Conservation (phyloP, 495 filamentous ascomycete genomes). For the Penicillium waksmanii region DNA sequence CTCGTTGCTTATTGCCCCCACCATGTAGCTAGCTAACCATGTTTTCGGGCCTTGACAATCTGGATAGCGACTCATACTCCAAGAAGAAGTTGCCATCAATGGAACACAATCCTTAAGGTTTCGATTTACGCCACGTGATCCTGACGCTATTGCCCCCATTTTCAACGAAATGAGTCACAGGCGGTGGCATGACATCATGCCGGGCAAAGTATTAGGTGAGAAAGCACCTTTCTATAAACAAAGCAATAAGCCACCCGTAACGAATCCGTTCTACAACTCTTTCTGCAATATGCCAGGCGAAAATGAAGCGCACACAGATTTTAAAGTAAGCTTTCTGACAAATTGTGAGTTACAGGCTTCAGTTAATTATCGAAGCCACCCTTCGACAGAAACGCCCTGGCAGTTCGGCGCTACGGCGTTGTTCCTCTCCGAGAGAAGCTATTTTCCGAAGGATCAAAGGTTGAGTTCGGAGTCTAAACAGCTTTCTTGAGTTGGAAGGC, state of each 20-base stretch:
- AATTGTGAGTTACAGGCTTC: background rate
- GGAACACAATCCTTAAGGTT: conserved; percentile 3
- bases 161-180: conserved; percentile 1
- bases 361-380: background rate
- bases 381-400: conserved; percentile 1
- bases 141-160: conserved; percentile 1
- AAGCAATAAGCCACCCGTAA: background rate
- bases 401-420: conserved; percentile 2
- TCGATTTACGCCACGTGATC: background rate
- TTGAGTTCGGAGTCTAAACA: background rate
- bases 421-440: conserved; percentile 3
- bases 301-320: background rate
- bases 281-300: conserved; percentile 1
- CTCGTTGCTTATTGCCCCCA: background rate
- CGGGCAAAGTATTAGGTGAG: background rate
- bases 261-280: background rate
- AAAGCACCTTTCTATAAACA: background rate
- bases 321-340: conserved; percentile 1
- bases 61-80: conserved; percentile 3
- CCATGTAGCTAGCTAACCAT: background rate
- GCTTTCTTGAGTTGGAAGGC: background rate
- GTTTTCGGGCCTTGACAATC: background rate
- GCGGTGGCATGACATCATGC: background rate
- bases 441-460: conserved; percentile 2
- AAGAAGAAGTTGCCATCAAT: background rate